phyloP scores from a whole-genome alignment of 1,139 yeast genomes.

The Scheffersomyces lignicola region DNA sequence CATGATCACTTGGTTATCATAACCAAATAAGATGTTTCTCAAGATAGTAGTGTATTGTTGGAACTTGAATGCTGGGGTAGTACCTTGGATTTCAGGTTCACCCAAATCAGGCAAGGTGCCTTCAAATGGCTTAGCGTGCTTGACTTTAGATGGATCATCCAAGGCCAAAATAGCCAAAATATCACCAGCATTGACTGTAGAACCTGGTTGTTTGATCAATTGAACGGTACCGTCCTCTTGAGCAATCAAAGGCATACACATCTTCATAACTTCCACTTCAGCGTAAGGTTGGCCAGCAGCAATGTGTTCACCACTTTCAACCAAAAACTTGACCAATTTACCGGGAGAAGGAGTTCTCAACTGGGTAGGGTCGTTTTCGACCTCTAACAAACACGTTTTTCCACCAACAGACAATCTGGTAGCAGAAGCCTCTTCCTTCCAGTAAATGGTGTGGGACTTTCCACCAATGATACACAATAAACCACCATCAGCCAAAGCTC shows the following conservation, averaged over 20 bases:
- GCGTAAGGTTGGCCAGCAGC: slow-evolving; percentile 93
- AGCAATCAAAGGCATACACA: slow-evolving; percentile 92
- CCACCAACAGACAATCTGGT: slow-evolving; percentile 95
- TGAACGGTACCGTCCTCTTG: slow-evolving; percentile 93
- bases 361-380: slow-evolving; percentile 97
- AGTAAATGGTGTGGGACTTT: slow-evolving; percentile 89
- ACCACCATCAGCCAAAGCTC: slow-evolving; percentile 92
- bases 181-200: slow-evolving; percentile 94
- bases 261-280: slow-evolving; percentile 98
- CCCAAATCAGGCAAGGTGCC: slow-evolving; percentile 92
- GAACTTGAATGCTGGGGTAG: slow-evolving; percentile 80
- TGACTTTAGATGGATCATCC: slow-evolving; percentile 96
- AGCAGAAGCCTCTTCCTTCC: slow-evolving; percentile 97
- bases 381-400: slow-evolving; percentile 89
- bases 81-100: slow-evolving; percentile 76
- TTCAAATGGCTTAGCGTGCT: slow-evolving; percentile 93
- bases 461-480: slow-evolving; percentile 85
- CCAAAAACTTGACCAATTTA: slow-evolving; percentile 88
- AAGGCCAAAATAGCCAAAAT: slow-evolving; percentile 90
- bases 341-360: slow-evolving; percentile 99
- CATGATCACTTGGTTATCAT: slow-evolving; percentile 94
- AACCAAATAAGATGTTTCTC: slow-evolving; percentile 81
- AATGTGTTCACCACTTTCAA: slow-evolving; percentile 94
- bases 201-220: slow-evolving; percentile 96
- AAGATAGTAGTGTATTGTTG: slow-evolving; percentile 58